Evolutionary conservation across 1,284 basidiomycete genomes (phyloP).

Genomic region (Cutaneotrichosporon dermatis): DNA sequence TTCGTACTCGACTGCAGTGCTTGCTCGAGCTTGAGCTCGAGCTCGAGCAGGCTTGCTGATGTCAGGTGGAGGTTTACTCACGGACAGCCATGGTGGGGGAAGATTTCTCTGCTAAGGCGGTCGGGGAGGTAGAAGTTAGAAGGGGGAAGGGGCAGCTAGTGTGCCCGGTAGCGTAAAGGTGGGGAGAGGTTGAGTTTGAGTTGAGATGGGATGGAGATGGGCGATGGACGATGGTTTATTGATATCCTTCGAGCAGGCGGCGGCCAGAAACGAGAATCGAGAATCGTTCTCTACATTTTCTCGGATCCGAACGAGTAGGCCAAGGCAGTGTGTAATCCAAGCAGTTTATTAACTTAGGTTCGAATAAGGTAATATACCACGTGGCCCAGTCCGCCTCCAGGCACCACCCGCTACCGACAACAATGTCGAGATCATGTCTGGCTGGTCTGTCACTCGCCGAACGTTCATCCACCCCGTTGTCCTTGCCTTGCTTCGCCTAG

Average conservation of each 20-base stretch:
- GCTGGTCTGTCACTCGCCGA: no score
- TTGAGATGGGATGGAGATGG: not conserved
- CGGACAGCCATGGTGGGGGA: conserved; percentile 52
- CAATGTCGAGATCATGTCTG: no score
- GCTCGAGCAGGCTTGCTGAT: not conserved
- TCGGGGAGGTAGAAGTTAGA: not conserved
- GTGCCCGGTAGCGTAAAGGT: not conserved
- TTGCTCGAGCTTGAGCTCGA: not conserved
- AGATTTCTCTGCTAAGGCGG: not conserved
- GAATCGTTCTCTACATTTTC: conserved; percentile 1
- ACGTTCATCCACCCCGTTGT: no score
- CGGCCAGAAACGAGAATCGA: not conserved
- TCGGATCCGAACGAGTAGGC: conserved; percentile 3
- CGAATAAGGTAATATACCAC: no score
- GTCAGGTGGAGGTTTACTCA: conserved; percentile 34
- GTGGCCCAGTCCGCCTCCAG: no score
- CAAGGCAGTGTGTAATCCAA: not conserved
- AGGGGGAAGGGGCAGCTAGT: not conserved
- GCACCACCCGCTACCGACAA: no score
- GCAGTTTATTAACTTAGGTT: not conserved
- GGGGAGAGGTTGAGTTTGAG: not conserved
- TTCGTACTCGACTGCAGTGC: not conserved
- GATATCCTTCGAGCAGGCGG: not conserved
- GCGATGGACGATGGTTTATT: not conserved
- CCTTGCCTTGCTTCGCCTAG: not conserved